These are phyloP conservation scores for Blastobotrys persicus DNA, from an alignment of 1,139 yeast genomes.

Conservation along the genomic window DNA sequence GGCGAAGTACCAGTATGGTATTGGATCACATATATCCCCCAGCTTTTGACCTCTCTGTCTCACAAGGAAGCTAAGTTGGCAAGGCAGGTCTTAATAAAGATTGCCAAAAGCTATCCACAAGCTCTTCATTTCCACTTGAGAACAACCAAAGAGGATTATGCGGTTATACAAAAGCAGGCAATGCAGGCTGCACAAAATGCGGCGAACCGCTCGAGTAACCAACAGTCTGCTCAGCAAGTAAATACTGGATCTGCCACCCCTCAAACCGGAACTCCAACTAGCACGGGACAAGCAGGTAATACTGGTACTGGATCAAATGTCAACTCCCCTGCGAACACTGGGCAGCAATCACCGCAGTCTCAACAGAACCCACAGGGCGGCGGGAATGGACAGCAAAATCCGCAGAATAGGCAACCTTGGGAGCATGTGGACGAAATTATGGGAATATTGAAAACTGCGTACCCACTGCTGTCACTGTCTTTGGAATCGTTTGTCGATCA, in stretches of 20 bases:
- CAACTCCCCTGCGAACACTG: constrained; percentile 20
- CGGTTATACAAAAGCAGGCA: constrained; percentile 80
- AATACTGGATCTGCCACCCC: constrained; percentile 11
- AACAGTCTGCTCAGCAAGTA: not conserved
- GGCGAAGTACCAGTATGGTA: constrained; percentile 99
- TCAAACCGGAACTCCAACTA: constrained; percentile 10
- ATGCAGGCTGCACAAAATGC: constrained; percentile 48
- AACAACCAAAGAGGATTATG: constrained; percentile 91
- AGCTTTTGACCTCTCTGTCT: constrained; percentile 81
- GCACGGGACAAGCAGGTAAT: constrained; percentile 15
- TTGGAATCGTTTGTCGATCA: constrained; percentile 95
- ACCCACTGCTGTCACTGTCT: constrained; percentile 88
- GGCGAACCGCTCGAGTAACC: constrained; percentile 14
- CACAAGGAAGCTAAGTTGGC: constrained; percentile 89
- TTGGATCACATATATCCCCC: constrained; percentile 97
- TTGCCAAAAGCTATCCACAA: constrained; percentile 96
- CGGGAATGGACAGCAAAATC: constrained; percentile 22
- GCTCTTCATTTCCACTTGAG: constrained; percentile 94
- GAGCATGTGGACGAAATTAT: constrained; percentile 93
- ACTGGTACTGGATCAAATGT: constrained; percentile 17
- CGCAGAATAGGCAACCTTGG: constrained; percentile 68
- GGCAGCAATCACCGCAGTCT: constrained; percentile 13
- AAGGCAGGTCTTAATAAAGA: constrained; percentile 80
- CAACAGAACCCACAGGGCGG: constrained; percentile 8
- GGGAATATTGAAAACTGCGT: constrained; percentile 93